phyloP scores from a whole-genome alignment of 768 basidiomycete genomes.

The Mycena rebaudengoi region DNA sequence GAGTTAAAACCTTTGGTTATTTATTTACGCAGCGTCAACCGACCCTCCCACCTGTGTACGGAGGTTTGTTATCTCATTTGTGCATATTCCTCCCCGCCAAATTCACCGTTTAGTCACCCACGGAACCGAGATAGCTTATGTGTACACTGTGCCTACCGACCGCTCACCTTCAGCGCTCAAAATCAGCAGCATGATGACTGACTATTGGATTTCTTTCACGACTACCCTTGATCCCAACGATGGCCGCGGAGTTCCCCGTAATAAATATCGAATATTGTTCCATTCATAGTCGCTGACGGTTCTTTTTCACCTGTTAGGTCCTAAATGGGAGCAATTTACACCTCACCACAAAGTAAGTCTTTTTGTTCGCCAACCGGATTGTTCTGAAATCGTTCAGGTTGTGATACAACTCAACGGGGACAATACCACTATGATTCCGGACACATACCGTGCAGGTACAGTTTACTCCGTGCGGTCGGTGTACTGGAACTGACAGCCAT shows the following conservation, averaged over 20 bases:
- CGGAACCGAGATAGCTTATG: constrained; percentile 36
- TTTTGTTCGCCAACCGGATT: background rate
- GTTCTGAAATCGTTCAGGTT: constrained; percentile 6
- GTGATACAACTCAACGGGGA: constrained; percentile 32
- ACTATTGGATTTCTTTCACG: constrained; percentile 56
- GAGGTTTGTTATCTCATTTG: constrained; percentile 35
- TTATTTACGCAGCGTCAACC: constrained; percentile 46
- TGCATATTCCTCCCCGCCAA: constrained; percentile 18
- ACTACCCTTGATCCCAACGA: constrained; percentile 52
- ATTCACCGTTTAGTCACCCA: constrained; percentile 31
- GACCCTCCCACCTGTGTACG: constrained; percentile 29
- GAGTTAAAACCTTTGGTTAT: constrained; percentile 46
- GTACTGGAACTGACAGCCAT: constrained; percentile 32
- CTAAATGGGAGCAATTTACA: constrained; percentile 32
- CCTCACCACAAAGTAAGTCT: constrained; percentile 7
- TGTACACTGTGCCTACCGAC: constrained; percentile 33
- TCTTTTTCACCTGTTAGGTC: no score
- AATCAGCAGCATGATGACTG: constrained; percentile 42
- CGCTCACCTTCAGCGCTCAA: constrained; percentile 31
- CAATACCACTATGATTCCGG: constrained; percentile 30
- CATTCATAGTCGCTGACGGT: background rate
- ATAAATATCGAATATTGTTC: background rate
- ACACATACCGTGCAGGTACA: constrained; percentile 27
- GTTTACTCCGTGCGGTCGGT: background rate
- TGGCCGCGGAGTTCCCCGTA: constrained; percentile 45